phyloP scores from a whole-genome alignment of 1,139 yeast genomes.

The Blastobotrys serpentis region DNA sequence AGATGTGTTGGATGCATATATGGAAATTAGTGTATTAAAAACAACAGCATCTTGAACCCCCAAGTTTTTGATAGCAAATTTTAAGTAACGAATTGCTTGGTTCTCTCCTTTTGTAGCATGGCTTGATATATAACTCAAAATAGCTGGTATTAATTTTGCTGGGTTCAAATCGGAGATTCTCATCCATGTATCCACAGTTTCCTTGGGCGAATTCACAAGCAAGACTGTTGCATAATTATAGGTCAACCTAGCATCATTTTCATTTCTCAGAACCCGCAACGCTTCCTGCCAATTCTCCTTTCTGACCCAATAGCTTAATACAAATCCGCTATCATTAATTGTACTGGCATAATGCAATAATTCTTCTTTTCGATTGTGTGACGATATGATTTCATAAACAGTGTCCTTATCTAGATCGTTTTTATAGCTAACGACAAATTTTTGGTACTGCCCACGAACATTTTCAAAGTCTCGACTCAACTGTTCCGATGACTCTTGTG shows the following conservation, averaged over 20 bases:
- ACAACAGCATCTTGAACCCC: constrained; percentile 51
- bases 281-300: constrained; percentile 74
- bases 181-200: constrained; percentile 80
- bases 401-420: constrained; percentile 59
- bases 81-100: constrained; percentile 65
- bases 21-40: constrained; percentile 70
- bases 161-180: constrained; percentile 53
- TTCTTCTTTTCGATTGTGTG: constrained; percentile 63
- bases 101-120: constrained; percentile 42
- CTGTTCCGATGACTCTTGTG: constrained; percentile 5
- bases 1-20: constrained; percentile 60
- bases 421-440: constrained; percentile 53
- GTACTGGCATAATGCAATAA: constrained; percentile 67
- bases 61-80: constrained; percentile 56
- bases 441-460: constrained; percentile 30
- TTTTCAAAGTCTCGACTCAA: constrained; percentile 29
- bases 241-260: constrained; percentile 50
- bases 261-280: constrained; percentile 54
- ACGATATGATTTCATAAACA: constrained; percentile 66
- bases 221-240: constrained; percentile 69
- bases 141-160: constrained; percentile 68
- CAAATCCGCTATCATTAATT: constrained; percentile 66
- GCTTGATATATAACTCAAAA: constrained; percentile 63
- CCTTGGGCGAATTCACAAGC: constrained; percentile 63
- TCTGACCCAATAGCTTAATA: constrained; percentile 67